Base-by-base conservation (phyloP, 164 flowering plant genomes). In the Stephania cephalantha region DNA sequence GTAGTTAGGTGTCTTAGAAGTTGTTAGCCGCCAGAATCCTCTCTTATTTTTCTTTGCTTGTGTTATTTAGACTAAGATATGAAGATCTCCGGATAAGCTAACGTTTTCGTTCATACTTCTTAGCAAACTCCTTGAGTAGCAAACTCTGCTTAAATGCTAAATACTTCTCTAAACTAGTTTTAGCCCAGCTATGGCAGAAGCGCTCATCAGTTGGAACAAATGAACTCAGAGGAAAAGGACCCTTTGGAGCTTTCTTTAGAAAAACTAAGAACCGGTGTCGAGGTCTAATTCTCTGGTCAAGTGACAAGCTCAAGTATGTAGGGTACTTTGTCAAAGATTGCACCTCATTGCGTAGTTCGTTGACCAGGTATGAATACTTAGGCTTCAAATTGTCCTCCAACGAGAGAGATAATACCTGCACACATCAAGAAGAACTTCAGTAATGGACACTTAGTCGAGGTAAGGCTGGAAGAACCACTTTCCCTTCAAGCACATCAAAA, bases 271-370 rank as follows among this genome's bases (percentile, higher is more conserved):
- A 95, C 74, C 87, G 85, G 77, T 95, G 99, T 30, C 97, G 93
- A 74, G 99, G 99, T n/a, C 97, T 91, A 69, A 95, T 95, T 84
- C 99, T 88, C 83, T 93, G 95, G 75, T 93, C 96, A 68, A 95
- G 81, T 65, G 99, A 95, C 84, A 91, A 85, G 88, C 97, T 95
- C 48, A 95, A 81, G 82, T 95, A 95, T 84, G 77, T 91, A 1
- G 99, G 99, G 75, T 91, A 95, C 80, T 93, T 95, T 71, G 93
- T 90, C 87, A 95, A 80, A 61, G 94, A 88, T 12, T 88, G 80
- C 74, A 90, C 96, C 79, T 95, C 92, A 78, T 95, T 90, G 30
- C 64, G 83, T 61, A 95, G 96, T 79, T 95, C 99, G 81, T 95
- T 88, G 64, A 91, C 77, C 88, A 93, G 84, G 82, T 93, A 95